Evolutionary conservation across 805 yeast species (phyloP), one percentile per base, ranked within the genome.

Genomic region (Kurtzmaniella fragi): DNA sequence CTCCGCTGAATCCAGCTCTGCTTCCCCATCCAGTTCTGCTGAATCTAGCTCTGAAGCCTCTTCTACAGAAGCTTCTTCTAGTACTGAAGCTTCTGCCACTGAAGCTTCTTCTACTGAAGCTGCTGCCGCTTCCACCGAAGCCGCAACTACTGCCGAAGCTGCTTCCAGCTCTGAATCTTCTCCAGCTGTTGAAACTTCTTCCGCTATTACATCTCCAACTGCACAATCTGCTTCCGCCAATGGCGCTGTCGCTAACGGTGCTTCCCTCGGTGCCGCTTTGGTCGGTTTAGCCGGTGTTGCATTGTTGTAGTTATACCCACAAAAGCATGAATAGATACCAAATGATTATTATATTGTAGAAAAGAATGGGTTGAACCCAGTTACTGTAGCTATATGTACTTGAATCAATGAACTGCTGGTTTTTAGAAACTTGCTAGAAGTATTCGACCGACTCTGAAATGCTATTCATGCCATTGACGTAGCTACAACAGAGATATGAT

Each of bases 251-350:
- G 48, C 44, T 44, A 60, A 52, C 20, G 66, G 60, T 40, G 46
- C 51, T 32, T 51, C 58, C 20, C 40, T 66, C 39, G 66, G 64
- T 34, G 70, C 70, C 27, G 63, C 66, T 43, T 45, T 64, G 12
- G 61, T 61, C 42, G 73, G 71, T 37, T 50, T 69, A 17, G 55
- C 62, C 28, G 75, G 67, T 51, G 70, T 62, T 46, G 68, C 57
- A 44, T 57, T 59, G 33, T 50, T 59, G 38, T 59, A 55, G 44
- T 32, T 23, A 33, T 33, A 33, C 36, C 36, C 36, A 3, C 3
- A 23, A 23, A 23, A 17, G 14, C 11, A 17, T 32, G 20, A 32
- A 32, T 15, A 20, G 14, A 15, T 13, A 16, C 5, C 13, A 33
- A 23, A 11, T 14, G 28, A 20, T 20, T 20, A 20, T 20, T 5